Conservation (phyloP, 2,329 filamentous ascomycete genomes). For the Aspergillus alliaceus region DNA sequence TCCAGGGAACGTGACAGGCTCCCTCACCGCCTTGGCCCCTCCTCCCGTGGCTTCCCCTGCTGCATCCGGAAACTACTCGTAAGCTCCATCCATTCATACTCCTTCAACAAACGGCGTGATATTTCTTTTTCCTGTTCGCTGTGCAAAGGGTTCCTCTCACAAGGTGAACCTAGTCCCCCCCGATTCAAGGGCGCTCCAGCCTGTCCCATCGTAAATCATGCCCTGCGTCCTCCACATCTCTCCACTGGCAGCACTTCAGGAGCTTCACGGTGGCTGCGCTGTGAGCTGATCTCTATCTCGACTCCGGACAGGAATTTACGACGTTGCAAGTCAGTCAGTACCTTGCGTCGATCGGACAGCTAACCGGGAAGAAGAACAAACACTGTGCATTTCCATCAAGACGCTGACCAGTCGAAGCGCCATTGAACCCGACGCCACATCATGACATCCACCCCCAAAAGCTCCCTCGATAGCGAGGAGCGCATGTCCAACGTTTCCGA, state of each 20-base stretch:
- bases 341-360: background rate
- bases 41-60: background rate
- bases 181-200: background rate
- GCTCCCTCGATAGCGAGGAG: slow-evolving; percentile 13
- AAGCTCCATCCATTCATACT: background rate
- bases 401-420: background rate
- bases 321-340: background rate
- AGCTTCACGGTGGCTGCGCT: slow-evolving; percentile 30
- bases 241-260: slow-evolving; percentile 24
- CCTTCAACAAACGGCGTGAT: background rate
- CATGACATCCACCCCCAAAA: slow-evolving; percentile 10
- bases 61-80: background rate
- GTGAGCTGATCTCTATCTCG: slow-evolving; percentile 1
- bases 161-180: background rate
- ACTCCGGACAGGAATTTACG: background rate
- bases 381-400: too few species aligned
- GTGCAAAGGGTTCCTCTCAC: background rate
- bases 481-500: slow-evolving; percentile 10
- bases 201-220: slow-evolving; percentile 22
- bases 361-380: background rate
- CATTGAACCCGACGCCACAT: background rate
- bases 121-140: too few species aligned
- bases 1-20: slow-evolving; percentile 6
- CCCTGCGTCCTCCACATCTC: slow-evolving; percentile 22
- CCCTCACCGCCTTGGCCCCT: slow-evolving; percentile 6